phyloP scores from a whole-genome alignment of 768 basidiomycete species.

The Lyophyllum atratum region DNA sequence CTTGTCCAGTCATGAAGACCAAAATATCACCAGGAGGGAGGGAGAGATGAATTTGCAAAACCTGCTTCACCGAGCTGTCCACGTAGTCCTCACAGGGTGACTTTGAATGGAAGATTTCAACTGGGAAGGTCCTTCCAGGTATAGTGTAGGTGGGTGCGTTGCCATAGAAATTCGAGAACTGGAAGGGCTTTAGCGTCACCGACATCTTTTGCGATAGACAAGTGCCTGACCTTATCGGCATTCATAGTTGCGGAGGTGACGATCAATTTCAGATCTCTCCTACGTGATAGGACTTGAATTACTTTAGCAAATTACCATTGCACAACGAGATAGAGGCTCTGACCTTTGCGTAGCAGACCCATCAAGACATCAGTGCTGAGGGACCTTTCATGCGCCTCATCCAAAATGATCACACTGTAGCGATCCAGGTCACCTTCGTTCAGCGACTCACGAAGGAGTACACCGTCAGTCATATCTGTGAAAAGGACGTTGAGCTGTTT shows the following conservation, averaged over 20 bases:
- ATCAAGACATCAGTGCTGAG: slow-evolving; percentile 97
- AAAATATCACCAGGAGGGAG: slow-evolving; percentile 92
- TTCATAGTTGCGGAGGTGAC: slow-evolving; percentile 99
- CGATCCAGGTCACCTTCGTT: slow-evolving; percentile 98
- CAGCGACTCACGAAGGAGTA: slow-evolving; percentile 94
- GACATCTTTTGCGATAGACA: background rate
- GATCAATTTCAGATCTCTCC: slow-evolving; percentile 92
- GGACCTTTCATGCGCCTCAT: slow-evolving; percentile 98
- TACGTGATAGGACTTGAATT: slow-evolving; percentile 72
- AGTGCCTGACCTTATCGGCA: slow-evolving; percentile 79
- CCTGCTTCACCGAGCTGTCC: slow-evolving; percentile 96
- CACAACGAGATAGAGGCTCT: slow-evolving; percentile 25
- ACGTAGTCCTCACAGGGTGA: slow-evolving; percentile 99
- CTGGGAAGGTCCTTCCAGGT: slow-evolving; percentile 90
- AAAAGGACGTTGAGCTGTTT: background rate
- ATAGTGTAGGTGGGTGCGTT: slow-evolving; percentile 95
- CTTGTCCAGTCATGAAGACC: slow-evolving; percentile 99
- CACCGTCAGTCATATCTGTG: slow-evolving; percentile 98
- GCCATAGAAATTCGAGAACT: slow-evolving; percentile 97
- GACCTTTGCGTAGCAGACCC: slow-evolving; percentile 93
- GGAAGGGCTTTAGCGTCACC: background rate
- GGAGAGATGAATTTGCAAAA: slow-evolving; percentile 94
- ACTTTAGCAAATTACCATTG: slow-evolving; percentile 6
- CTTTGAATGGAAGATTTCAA: slow-evolving; percentile 94
- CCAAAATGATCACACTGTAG: slow-evolving; percentile 97